Percentiles rank a stretch among this genome's conserved stretches.
Evolutionary conservation across 106 monocot genomes (phyloP).

Genomic region (Phalaenopsis aphrodite): DNA sequence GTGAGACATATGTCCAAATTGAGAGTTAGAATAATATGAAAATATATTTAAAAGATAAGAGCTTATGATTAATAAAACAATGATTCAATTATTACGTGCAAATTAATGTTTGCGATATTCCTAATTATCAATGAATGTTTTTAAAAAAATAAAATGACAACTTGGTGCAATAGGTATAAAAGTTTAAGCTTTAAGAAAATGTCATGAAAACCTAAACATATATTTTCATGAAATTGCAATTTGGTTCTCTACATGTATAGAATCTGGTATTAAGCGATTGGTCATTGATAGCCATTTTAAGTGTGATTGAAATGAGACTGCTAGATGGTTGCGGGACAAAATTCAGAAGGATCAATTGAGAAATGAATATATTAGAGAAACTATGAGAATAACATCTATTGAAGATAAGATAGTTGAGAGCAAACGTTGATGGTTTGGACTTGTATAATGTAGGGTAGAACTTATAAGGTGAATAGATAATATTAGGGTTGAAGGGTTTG

Average conservation of each 20-base stretch:
- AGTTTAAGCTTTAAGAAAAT: neutral
- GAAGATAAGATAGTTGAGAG: neutral
- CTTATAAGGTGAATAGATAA: neutral
- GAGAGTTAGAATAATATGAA: too few relatives aligned
- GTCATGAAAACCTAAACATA: neutral
- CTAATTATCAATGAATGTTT: neutral
- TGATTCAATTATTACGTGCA: neutral
- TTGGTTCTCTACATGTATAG: too few relatives aligned
- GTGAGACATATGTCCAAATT: too few relatives aligned
- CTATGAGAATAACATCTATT: neutral
- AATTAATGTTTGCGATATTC: neutral
- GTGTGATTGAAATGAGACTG: neutral
- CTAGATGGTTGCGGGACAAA: neutral
- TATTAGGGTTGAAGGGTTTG: too few relatives aligned
- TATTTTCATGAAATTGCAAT: neutral
- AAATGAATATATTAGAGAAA: neutral
- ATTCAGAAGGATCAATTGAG: neutral
- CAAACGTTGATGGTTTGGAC: neutral
- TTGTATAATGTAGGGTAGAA: neutral
- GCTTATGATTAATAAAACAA: neutral
- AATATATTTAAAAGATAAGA: neutral
- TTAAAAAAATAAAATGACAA: neutral
- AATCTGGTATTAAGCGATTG: neutral
- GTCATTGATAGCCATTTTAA: neutral
- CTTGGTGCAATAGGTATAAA: neutral